Base-by-base conservation (phyloP, 768 basidiomycete species). In the Serendipita sp. region DNA sequence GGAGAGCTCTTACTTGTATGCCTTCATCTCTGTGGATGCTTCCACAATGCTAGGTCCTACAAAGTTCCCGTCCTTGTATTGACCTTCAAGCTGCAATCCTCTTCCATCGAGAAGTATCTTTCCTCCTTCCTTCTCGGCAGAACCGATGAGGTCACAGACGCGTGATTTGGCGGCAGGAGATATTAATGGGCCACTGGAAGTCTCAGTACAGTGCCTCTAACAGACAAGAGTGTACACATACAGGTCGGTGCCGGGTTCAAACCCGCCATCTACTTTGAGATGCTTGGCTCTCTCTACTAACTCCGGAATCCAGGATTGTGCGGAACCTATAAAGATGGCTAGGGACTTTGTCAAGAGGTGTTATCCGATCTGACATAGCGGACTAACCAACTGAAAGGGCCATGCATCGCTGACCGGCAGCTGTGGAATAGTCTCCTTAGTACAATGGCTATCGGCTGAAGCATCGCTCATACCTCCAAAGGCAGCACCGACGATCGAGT, bases 381-480 rank as follows among this genome's bases (percentile, higher is more conserved):
- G 9, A 58, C 83, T 69, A 65, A 87, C 90, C 88, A 33, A 94
- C 91, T 13, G 92, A 95, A 44, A 95, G 75, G 13, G 92, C 94
- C 94, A 96, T 97, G 75, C 94, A 98, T 63, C 96, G 82, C 72
- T 98, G 95, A 13, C 95, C 95, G 31, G 95, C 95, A 66, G 95
- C 95, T 42, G 48, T 3, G 22, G 22, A 41, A 1, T 24, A 53
- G 42, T 30, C 26, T 60, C 14, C 13, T 24, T 24, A 16, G 22
- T 20, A 30, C 28, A 70, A 71, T 20, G 70, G 68, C 4, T 70
- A 66, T 4, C 62, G 67, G 38, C 70, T 72, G 42, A 66, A 31
- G 62, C 58, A 50, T 61, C 42, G 1, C n/a, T n/a, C 43, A 24
- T 2, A 64, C 24, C 53, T 62, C 94, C 94, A 67, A 96, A 97